These are phyloP conservation scores for Papiliotrema flavescens DNA, from an alignment of 1,284 basidiomycete species.

Conservation along the genomic window DNA sequence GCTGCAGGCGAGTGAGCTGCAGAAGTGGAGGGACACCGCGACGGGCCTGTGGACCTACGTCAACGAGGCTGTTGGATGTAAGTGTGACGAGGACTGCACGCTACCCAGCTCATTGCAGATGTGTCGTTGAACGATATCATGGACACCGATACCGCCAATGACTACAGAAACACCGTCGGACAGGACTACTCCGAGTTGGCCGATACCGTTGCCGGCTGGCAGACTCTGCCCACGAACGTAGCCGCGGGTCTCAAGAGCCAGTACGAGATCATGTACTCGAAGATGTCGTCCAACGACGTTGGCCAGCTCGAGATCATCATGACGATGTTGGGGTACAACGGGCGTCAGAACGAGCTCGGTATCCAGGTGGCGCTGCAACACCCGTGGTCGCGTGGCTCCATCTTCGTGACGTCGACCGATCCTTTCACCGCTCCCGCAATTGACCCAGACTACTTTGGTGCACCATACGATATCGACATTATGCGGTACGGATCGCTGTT, in stretches of 20 bases:
- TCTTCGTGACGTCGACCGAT: conserved; percentile 56
- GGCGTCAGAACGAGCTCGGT: conserved; percentile 29
- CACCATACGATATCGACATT: conserved; percentile 42
- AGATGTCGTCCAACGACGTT: conserved; percentile 25
- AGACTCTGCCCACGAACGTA: conserved; percentile 34
- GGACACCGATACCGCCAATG: conserved; percentile 12
- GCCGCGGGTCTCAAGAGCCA: conserved; percentile 38
- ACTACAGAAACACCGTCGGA: conserved; percentile 52
- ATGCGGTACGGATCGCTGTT: conserved; percentile 31
- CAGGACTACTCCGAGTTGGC: conserved; percentile 65
- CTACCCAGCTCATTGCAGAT: conserved; percentile 10
- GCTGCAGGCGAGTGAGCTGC: conserved; percentile 24
- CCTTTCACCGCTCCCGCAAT: conserved; percentile 59
- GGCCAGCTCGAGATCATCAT: conserved; percentile 48
- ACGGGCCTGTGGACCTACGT: conserved; percentile 48
- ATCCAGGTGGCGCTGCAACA: conserved; percentile 48
- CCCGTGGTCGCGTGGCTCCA: conserved; percentile 47
- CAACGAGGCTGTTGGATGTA: conserved; percentile 48
- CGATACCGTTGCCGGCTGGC: conserved; percentile 58
- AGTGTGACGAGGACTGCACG: conserved; percentile 5
- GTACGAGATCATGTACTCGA: conserved; percentile 34
- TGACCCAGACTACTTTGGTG: conserved; percentile 60
- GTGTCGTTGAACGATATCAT: conserved; percentile 30
- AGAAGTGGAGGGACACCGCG: conserved; percentile 24
- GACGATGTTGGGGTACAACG: conserved; percentile 35